Evolutionary conservation across 306 rosid species (phyloP), one percentile per base, ranked within the genome.

Genomic region (Vigna angularis): DNA sequence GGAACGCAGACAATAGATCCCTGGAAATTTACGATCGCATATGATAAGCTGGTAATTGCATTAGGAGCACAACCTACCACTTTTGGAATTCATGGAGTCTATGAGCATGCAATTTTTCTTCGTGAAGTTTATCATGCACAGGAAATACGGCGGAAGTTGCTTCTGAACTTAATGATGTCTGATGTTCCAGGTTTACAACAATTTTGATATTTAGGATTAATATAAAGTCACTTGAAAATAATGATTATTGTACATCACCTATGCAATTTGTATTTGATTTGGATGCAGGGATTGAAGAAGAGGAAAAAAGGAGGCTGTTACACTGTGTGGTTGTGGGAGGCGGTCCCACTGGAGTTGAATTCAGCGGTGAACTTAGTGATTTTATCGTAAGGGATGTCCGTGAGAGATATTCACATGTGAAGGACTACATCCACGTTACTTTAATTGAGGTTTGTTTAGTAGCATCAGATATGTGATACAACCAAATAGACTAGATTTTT

Each of bases 241-340:
- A 62, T 18, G 72, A 5, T 56, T 28, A n/a, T 40, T 66, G 73
- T 66, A 30, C 34, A 58, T 24, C 64, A 32, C 26, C 64, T 48
- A 36, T 69, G 18, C n/a, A 49, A 79, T 53, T 7, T 75, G 16
- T 18, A 38, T 78, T 80, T 85, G 70, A 77, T 64, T 66, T 76
- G 75, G 84, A 70, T 72, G 80, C 90, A 95, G 99, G 98, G 42
- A 82, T 95, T 58, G 28, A 82, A 0, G 91, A 89, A 81, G 94
- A 84, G 70, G 99, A 95, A 82, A 95, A 95, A 55, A 40, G 49
- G 45, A 87, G 98, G 83, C 93, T 95, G 70, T 84, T 95, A 66
- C 99, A 95, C 65, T 95, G 96, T 72, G 99, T 95, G 75, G 98
- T 95, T 56, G 98, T 95, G 16, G 99, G 99, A 75, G 99, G 99